Percentiles rank a stretch among this genome's conserved stretches.
These are phyloP conservation scores for Calonectria honghensis DNA, from an alignment of 2,329 filamentous ascomycete genomes.

Conservation along the genomic window DNA sequence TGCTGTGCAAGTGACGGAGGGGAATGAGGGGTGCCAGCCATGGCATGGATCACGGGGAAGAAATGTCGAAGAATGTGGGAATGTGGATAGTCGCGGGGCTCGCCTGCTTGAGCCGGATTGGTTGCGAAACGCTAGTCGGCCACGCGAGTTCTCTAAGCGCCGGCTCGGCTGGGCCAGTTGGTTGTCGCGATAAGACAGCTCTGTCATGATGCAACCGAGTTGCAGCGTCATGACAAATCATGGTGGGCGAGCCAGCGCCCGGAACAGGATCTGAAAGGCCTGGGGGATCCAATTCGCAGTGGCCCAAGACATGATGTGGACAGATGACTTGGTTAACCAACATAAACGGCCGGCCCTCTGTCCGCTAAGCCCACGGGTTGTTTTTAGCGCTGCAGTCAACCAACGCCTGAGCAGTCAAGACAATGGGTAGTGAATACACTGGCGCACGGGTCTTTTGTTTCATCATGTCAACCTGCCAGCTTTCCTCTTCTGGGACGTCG, in stretches of 20 bases:
- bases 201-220: conserved; percentile 20
- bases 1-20: conserved; percentile 23
- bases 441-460: background rate
- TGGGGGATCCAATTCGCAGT: background rate
- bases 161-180: conserved; percentile 5
- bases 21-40: conserved; percentile 17
- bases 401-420: background rate
- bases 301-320: background rate
- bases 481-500: background rate
- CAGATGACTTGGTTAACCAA: background rate
- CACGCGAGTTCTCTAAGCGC: conserved; percentile 15
- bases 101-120: conserved; percentile 26
- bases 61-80: conserved; percentile 26
- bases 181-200: background rate
- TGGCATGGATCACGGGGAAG: conserved; percentile 26
- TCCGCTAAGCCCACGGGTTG: background rate
- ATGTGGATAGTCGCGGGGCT: conserved; percentile 23
- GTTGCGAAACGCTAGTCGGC: conserved; percentile 21
- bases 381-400: background rate
- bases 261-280: background rate
- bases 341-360: background rate
- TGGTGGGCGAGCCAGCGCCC: background rate
- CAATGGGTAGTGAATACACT: background rate
- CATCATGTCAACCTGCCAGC: background rate
- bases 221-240: conserved; percentile 13